Conservation (phyloP, 2,329 filamentous ascomycete species). For the Diaporthe ampelina region DNA sequence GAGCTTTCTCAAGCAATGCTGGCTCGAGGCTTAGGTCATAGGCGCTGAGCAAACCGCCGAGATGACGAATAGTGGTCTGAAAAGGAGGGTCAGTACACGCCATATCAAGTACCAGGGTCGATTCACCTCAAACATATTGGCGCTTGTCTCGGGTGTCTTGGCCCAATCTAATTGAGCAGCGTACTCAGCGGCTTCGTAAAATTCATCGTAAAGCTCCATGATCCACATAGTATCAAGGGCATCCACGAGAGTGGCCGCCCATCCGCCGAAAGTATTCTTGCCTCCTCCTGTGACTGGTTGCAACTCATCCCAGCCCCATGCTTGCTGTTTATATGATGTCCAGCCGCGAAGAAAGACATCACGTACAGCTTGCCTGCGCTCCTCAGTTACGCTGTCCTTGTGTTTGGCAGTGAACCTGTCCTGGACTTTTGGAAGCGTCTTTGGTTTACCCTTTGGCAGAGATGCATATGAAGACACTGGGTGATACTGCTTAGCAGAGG, state of each 20-base stretch:
- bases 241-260: constrained; percentile 93
- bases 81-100: constrained; percentile 77
- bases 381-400: background rate
- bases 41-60: constrained; percentile 87
- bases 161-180: constrained; percentile 84
- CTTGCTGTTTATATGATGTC: constrained; percentile 83
- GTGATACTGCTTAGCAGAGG: constrained; percentile 59
- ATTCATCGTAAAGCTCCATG: constrained; percentile 83
- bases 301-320: constrained; percentile 90
- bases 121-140: constrained; percentile 87
- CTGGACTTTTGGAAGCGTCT: constrained; percentile 84
- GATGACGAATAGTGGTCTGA: constrained; percentile 91
- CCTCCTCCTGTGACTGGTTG: constrained; percentile 77
- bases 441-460: constrained; percentile 79
- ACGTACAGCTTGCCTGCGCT: constrained; percentile 38
- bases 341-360: constrained; percentile 72
- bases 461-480: constrained; percentile 83
- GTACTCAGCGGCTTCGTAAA: constrained; percentile 78
- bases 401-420: constrained; percentile 66
- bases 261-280: constrained; percentile 89
- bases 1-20: constrained; percentile 81
- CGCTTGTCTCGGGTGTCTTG: constrained; percentile 72
- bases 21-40: constrained; percentile 86
- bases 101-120: constrained; percentile 70
- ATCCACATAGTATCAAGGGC: constrained; percentile 88